phyloP scores from a whole-genome alignment of 1,284 basidiomycete species.

The Paramarasmius palmivorus region DNA sequence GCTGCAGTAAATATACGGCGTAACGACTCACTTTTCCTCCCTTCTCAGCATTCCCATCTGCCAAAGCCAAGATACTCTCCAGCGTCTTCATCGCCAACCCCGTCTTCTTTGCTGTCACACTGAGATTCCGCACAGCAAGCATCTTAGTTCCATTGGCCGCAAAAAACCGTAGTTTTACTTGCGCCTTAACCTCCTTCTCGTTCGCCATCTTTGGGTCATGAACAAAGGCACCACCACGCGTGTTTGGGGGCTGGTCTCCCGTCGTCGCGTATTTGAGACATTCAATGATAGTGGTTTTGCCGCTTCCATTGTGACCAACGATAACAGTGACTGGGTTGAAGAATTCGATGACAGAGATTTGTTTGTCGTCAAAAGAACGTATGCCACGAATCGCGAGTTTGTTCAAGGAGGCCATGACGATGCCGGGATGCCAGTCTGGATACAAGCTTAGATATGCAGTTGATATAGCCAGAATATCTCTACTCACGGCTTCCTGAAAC shows the following conservation, averaged over 20 bases:
- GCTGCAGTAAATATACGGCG: background rate
- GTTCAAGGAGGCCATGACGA: conserved; percentile 78
- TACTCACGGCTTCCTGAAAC: no score
- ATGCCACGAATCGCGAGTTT: conserved; percentile 89
- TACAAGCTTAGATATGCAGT: no score
- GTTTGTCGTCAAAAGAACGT: conserved; percentile 93
- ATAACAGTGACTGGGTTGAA: conserved; percentile 98
- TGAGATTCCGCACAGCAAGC: conserved; percentile 92
- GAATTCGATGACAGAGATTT: conserved; percentile 94
- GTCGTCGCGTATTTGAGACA: conserved; percentile 99
- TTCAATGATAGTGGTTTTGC: conserved; percentile 99
- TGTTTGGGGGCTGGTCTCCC: conserved; percentile 96
- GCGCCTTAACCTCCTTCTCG: conserved; percentile 97
- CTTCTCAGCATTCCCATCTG: conserved; percentile 67
- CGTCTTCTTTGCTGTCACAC: conserved; percentile 90
- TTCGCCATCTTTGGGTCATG: conserved; percentile 99
- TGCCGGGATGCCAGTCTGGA: no score
- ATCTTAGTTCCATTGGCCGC: conserved; percentile 88
- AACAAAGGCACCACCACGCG: conserved; percentile 96
- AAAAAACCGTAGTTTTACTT: conserved; percentile 92
- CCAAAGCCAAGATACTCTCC: conserved; percentile 85
- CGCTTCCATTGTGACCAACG: conserved; percentile 97
- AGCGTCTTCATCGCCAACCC: conserved; percentile 97
- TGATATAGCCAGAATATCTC: no score
- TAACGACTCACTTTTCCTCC: conserved; percentile 68